Percentiles rank a stretch among this genome's conserved stretches.
These are phyloP conservation scores for Clonostachys solani DNA, from an alignment of 2,329 filamentous ascomycete genomes.

Conservation along the genomic window DNA sequence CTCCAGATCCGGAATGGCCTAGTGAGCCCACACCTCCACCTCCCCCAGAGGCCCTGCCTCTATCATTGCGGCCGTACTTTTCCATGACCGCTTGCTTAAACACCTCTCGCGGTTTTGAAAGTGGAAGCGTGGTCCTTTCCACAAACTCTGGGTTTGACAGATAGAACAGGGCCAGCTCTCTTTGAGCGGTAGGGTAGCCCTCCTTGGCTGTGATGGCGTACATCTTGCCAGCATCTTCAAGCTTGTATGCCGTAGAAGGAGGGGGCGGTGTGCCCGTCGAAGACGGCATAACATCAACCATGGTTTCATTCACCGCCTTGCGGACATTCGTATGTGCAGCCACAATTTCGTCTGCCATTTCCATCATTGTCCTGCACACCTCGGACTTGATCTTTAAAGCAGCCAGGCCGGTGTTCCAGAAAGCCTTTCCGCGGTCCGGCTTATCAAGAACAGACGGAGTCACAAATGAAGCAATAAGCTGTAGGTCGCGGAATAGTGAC, in stretches of 20 bases:
- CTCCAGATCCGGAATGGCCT: slow-evolving; percentile 14
- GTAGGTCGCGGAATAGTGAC: slow-evolving; percentile 76
- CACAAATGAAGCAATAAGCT: slow-evolving; percentile 68
- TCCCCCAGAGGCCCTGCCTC: slow-evolving; percentile 12
- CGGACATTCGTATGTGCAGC: slow-evolving; percentile 62
- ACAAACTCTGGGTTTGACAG: slow-evolving; percentile 87
- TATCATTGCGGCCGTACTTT: slow-evolving; percentile 44
- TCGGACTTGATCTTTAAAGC: slow-evolving; percentile 87
- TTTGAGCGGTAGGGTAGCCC: slow-evolving; percentile 76
- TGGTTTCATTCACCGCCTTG: slow-evolving; percentile 30
- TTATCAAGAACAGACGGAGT: slow-evolving; percentile 56
- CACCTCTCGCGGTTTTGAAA: slow-evolving; percentile 80
- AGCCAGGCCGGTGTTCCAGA: slow-evolving; percentile 85
- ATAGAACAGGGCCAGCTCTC: slow-evolving; percentile 91
- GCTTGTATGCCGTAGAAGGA: slow-evolving; percentile 59
- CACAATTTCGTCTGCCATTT: slow-evolving; percentile 51
- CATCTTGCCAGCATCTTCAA: slow-evolving; percentile 82
- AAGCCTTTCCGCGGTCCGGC: slow-evolving; percentile 68
- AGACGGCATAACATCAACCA: slow-evolving; percentile 18
- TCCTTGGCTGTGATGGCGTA: slow-evolving; percentile 93
- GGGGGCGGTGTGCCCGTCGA: slow-evolving; percentile 34
- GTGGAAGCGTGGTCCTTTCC: slow-evolving; percentile 72
- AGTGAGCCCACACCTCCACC: slow-evolving; percentile 12
- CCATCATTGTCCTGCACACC: slow-evolving; percentile 74
- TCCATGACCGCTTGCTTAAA: slow-evolving; percentile 88